Conservation (phyloP, 2,329 filamentous ascomycete species). For the Fusarium veterinarium region DNA sequence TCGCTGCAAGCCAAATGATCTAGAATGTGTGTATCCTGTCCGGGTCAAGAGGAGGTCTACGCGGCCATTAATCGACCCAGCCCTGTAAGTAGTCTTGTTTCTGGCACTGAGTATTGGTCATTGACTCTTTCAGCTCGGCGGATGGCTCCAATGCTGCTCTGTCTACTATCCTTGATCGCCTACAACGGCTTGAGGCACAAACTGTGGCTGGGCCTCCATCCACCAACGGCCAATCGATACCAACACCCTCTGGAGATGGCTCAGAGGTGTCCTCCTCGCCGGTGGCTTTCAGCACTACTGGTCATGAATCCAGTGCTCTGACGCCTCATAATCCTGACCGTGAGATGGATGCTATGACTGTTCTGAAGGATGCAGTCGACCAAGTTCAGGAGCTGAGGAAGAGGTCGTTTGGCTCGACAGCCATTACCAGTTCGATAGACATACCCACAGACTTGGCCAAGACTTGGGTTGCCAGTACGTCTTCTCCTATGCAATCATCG, state of each 20-base stretch:
- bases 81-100: slow-evolving; percentile 25
- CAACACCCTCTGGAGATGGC: slow-evolving; percentile 22
- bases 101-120: not conserved
- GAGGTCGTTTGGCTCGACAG: slow-evolving; percentile 32
- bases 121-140: slow-evolving; percentile 26
- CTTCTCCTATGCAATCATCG: fast-evolving
- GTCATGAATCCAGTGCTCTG: slow-evolving; percentile 15
- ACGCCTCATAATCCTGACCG: not conserved
- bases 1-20: slow-evolving; percentile 42
- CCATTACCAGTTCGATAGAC: slow-evolving; percentile 41
- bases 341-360: slow-evolving; percentile 42
- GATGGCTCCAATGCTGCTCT: slow-evolving; percentile 32
- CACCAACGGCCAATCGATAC: not conserved
- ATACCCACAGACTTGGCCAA: slow-evolving; percentile 46
- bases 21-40: slow-evolving; percentile 45
- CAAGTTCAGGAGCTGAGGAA: slow-evolving; percentile 44
- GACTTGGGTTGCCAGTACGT: slow-evolving; percentile 44
- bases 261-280: slow-evolving; percentile 34
- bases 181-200: slow-evolving; percentile 47
- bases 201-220: not conserved
- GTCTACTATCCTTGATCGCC: slow-evolving; percentile 45
- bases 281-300: slow-evolving; percentile 6
- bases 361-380: slow-evolving; percentile 47
- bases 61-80: slow-evolving; percentile 25
- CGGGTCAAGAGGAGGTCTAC: slow-evolving; percentile 43